Conservation (phyloP, 2,329 filamentous ascomycete genomes). For the Ophiostoma ulmi region DNA sequence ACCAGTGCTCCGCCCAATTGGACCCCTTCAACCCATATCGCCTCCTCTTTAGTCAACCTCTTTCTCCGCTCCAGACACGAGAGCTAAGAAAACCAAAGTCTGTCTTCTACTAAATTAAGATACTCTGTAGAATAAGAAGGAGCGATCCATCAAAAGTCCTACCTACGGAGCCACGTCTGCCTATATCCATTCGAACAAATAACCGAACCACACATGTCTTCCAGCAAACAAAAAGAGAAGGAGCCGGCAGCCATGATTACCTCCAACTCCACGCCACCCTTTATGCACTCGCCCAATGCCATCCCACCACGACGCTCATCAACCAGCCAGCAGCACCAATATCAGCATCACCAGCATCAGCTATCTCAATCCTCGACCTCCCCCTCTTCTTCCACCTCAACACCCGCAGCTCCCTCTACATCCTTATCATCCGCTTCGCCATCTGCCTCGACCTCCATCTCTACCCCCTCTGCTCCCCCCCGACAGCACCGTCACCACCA, state of each 20-base stretch:
- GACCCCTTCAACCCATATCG: not conserved
- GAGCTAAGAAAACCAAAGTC: not conserved
- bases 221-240: constrained; percentile 25
- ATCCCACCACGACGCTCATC: constrained; percentile 73
- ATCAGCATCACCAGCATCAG: constrained; percentile 25
- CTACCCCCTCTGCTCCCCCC: not conserved
- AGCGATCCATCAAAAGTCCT: constrained; percentile 10
- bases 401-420: not conserved
- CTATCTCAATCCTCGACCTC: not conserved
- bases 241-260: constrained; percentile 28
- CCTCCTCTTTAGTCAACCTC: not conserved
- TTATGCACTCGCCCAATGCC: constrained; percentile 53
- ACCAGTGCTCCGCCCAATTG: constrained; percentile 3
- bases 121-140: not conserved
- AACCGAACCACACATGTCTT: constrained; percentile 12
- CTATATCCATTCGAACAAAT: not conserved
- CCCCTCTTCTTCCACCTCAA: not conserved
- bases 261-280: constrained; percentile 28
- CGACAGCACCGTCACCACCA: constrained; percentile 17
- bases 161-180: not conserved
- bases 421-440: constrained; percentile 10
- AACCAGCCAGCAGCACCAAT: constrained; percentile 42
- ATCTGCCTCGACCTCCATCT: not conserved
- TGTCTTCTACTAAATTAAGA: not conserved
- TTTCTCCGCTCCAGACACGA: not conserved